A percentile compares a stretch with the other conserved stretches of the same genome.
Evolutionary conservation across 2,329 filamentous ascomycete species (phyloP).

Genomic region (Lecanicillium sp.): DNA sequence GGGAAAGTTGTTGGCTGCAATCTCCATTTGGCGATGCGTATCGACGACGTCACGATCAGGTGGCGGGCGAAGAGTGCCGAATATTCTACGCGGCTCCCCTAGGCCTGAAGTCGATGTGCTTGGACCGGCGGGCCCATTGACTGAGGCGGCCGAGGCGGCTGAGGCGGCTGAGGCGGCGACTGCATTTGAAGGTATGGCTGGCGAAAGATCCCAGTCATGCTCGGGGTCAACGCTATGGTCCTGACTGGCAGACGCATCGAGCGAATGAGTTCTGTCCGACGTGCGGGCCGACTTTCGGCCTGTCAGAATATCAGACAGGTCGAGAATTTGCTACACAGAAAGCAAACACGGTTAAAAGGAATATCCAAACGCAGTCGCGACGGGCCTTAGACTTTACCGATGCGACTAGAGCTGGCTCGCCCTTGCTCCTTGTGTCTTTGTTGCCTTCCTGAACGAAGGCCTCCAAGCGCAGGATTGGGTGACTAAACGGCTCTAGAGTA

Average conservation of each 20-base stretch:
- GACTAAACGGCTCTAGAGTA: not conserved
- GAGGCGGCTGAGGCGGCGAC: no score
- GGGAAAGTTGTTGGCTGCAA: constrained; percentile 14
- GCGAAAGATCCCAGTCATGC: no score
- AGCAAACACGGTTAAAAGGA: not conserved
- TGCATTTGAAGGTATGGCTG: no score
- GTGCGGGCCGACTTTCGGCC: not conserved
- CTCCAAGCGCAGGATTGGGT: not conserved
- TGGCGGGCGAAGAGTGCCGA: not conserved
- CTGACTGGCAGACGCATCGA: not conserved
- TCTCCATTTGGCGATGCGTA: constrained; percentile 18
- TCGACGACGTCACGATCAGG: not conserved
- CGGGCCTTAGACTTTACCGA: not conserved
- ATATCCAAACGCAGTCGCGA: not conserved
- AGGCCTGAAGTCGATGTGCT: no score
- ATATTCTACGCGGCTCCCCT: not conserved
- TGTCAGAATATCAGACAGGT: not conserved
- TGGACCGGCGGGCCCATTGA: no score
- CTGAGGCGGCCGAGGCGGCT: no score
- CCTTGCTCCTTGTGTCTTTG: not conserved
- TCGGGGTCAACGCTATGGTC: not conserved
- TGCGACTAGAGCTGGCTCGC: not conserved
- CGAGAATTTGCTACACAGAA: not conserved
- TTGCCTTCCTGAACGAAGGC: not conserved
- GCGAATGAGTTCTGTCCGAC: not conserved